Percentiles rank a stretch among this genome's conserved stretches.
Conservation (phyloP, 2,329 filamentous ascomycete genomes). For the Claviceps paspali region DNA sequence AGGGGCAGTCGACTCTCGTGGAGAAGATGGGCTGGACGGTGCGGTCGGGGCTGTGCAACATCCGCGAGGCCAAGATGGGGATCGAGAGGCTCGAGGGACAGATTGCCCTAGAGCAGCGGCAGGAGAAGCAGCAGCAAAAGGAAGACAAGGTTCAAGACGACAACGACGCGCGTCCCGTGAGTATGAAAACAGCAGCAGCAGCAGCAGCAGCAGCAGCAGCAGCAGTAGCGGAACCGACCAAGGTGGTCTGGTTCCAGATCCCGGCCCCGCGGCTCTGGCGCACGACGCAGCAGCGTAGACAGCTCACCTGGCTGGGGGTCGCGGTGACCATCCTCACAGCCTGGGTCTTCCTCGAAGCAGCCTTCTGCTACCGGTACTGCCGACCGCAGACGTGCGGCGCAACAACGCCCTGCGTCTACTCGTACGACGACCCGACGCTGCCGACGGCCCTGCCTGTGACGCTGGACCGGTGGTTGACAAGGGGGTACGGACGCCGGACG, state of each 20-base stretch:
- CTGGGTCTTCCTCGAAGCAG: conserved; percentile 41
- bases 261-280: conserved; percentile 32
- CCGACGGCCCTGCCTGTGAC: conserved; percentile 47
- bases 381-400: conserved; percentile 33
- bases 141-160: too few relatives aligned
- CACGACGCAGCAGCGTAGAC: too few relatives aligned
- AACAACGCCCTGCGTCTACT: conserved; percentile 34
- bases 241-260: too few relatives aligned
- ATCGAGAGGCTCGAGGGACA: conserved; percentile 42
- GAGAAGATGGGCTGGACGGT: conserved; percentile 37
- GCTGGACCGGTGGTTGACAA: conserved; percentile 44
- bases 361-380: conserved; percentile 39
- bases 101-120: too few relatives aligned
- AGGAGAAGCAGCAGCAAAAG: too few relatives aligned
- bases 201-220: too few relatives aligned
- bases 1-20: conserved; percentile 27
- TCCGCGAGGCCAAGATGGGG: conserved; percentile 39
- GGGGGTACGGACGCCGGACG: conserved; percentile 30
- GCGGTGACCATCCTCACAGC: conserved; percentile 25
- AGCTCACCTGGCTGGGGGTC: conserved; percentile 33
- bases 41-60: conserved; percentile 33
- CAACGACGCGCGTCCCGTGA: too few relatives aligned
- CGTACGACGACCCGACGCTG: conserved; percentile 41
- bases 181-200: too few relatives aligned
- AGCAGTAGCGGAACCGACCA: too few relatives aligned